Percentiles rank a stretch among this genome's conserved stretches.
phyloP scores from a whole-genome alignment of 768 basidiomycete genomes.

The Tulasnella sp. region DNA sequence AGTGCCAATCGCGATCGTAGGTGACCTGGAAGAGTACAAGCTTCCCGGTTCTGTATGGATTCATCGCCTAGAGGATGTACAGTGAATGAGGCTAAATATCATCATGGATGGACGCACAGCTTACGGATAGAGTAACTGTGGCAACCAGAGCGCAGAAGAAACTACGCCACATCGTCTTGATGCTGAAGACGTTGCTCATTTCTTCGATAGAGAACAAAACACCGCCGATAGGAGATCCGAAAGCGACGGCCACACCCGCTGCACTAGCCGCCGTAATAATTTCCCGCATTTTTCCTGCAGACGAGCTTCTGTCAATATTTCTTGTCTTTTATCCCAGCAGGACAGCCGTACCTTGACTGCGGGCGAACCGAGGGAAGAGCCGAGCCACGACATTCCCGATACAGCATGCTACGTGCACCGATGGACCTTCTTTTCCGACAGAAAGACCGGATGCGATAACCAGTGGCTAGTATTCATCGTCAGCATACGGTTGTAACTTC shows the following conservation, averaged over 20 bases:
- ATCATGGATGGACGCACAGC: conserved; percentile 25
- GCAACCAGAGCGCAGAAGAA: conserved; percentile 97
- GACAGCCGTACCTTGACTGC: conserved; percentile 69
- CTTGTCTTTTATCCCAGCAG: no score
- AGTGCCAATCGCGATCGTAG: conserved; percentile 97
- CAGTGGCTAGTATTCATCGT: no score
- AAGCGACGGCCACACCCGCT: conserved; percentile 96
- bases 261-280: conserved; percentile 92
- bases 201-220: conserved; percentile 99
- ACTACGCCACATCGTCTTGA: conserved; percentile 97
- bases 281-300: conserved; percentile 57
- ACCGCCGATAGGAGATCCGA: conserved; percentile 95
- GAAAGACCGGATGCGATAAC: conserved; percentile 95
- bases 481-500: no score
- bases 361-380: conserved; percentile 66
- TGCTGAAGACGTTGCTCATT: conserved; percentile 96
- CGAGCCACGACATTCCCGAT: conserved; percentile 85
- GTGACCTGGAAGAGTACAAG: conserved; percentile 97
- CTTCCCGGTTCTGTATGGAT: conserved; percentile 95
- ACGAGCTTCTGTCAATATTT: no score
- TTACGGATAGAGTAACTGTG: conserved; percentile 85
- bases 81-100: neutral
- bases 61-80: conserved; percentile 63
- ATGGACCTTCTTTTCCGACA: conserved; percentile 97
- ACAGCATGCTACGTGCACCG: conserved; percentile 94